These are phyloP conservation scores for Podila minutissima DNA, from an alignment of 192 early-diverging fungal genomes.

Conservation along the genomic window DNA sequence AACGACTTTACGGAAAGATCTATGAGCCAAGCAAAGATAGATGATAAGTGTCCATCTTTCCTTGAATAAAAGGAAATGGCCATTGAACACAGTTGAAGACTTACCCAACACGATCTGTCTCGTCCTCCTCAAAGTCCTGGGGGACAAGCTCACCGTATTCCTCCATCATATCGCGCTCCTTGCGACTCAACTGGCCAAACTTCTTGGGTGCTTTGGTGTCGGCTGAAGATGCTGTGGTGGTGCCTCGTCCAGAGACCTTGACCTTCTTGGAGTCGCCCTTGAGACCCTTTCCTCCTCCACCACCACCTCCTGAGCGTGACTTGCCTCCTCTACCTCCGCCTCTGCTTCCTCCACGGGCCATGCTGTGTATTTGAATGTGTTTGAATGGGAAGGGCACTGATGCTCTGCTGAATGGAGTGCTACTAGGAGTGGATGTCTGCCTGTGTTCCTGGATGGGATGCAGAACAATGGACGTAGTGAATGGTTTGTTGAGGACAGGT, in stretches of 20 bases:
- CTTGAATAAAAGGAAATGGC: background rate
- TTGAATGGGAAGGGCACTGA: background rate
- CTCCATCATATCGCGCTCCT: slow-evolving; percentile 64
- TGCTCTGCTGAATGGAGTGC: background rate
- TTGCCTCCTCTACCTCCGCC: slow-evolving; percentile 3
- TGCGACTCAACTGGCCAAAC: slow-evolving; percentile 57
- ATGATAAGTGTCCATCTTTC: background rate
- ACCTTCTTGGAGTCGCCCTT: slow-evolving; percentile 17
- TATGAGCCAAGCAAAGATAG: background rate
- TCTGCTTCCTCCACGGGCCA: slow-evolving; percentile 33
- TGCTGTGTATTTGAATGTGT: slow-evolving; percentile 1
- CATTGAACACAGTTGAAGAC: background rate
- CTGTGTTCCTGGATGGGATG: background rate
- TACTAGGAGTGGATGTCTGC: background rate
- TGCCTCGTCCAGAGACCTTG: slow-evolving; percentile 40
- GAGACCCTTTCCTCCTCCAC: slow-evolving; percentile 1
- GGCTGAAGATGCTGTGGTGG: slow-evolving; percentile 26
- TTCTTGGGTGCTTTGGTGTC: slow-evolving; percentile 51
- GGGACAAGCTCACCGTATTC: slow-evolving; percentile 78
- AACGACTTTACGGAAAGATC: slow-evolving; percentile 57
- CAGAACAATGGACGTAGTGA: background rate
- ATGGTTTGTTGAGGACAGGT: background rate
- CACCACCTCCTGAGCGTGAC: slow-evolving; percentile 9
- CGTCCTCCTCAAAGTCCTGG: slow-evolving; percentile 56
- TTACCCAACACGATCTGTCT: slow-evolving; percentile 54